A percentile compares a stretch with the other conserved stretches of the same genome.
Conservation (phyloP, 2,329 filamentous ascomycete genomes). For the Bipolaris oryzae region DNA sequence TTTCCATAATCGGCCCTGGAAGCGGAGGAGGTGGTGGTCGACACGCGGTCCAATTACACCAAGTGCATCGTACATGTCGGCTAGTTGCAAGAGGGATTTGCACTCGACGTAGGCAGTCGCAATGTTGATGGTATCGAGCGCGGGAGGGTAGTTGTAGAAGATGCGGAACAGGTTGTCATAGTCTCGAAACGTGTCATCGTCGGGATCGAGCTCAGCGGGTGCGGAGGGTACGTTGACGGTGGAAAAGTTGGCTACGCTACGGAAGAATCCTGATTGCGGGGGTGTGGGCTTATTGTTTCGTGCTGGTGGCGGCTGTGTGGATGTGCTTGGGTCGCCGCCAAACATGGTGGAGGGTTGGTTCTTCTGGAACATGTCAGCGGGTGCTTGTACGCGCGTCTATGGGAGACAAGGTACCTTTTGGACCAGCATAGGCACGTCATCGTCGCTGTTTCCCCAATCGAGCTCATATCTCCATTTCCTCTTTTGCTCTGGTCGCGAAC, state of each 20-base stretch:
- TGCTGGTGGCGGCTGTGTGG: slow-evolving; percentile 57
- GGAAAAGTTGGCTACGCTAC: slow-evolving; percentile 82
- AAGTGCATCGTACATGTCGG: slow-evolving; percentile 94
- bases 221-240: slow-evolving; percentile 54
- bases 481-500: slow-evolving; percentile 52
- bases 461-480: slow-evolving; percentile 87
- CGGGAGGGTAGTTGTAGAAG: slow-evolving; percentile 90
- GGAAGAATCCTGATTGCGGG: slow-evolving; percentile 76
- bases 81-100: slow-evolving; percentile 84
- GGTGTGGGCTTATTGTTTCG: slow-evolving; percentile 66
- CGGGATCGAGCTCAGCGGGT: slow-evolving; percentile 60
- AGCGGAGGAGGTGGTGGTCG: slow-evolving; percentile 91
- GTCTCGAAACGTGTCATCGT: slow-evolving; percentile 79
- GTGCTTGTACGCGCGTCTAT: neutral
- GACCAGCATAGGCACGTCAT: slow-evolving; percentile 85
- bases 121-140: slow-evolving; percentile 84
- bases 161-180: slow-evolving; percentile 96
- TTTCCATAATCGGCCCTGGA: slow-evolving; percentile 89
- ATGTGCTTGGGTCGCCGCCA: slow-evolving; percentile 52
- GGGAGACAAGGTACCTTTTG: slow-evolving; percentile 65
- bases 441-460: slow-evolving; percentile 71
- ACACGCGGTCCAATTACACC: slow-evolving; percentile 86
- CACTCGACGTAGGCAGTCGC: slow-evolving; percentile 92
- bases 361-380: slow-evolving; percentile 25
- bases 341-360: slow-evolving; percentile 63